These are phyloP conservation scores for Raffaelea arxii DNA, from an alignment of 2,329 filamentous ascomycete genomes.

Conservation along the genomic window DNA sequence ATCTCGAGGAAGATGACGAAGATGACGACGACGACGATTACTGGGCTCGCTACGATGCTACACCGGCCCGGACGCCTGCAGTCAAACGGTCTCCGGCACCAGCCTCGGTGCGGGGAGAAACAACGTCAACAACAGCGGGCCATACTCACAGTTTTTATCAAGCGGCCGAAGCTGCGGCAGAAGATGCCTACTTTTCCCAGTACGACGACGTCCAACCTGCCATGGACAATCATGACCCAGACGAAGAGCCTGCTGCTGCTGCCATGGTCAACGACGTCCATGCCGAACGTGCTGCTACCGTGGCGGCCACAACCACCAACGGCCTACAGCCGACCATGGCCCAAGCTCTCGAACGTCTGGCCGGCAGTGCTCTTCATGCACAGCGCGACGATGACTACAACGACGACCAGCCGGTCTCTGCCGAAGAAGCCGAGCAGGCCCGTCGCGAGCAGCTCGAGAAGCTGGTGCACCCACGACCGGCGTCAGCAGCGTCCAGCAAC, in stretches of 20 bases:
- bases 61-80: conserved; percentile 55
- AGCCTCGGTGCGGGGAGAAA: conserved; percentile 10
- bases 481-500: conserved; percentile 47
- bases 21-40: conserved; percentile 69
- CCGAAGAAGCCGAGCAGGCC: conserved; percentile 22
- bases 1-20: conserved; percentile 27
- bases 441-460: conserved; percentile 26
- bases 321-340: conserved; percentile 8
- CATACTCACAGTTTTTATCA: conserved; percentile 14
- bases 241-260: too few species aligned
- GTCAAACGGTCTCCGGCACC: conserved; percentile 55
- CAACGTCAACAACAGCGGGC: conserved; percentile 20
- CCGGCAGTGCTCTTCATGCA: conserved; percentile 24
- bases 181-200: conserved; percentile 66
- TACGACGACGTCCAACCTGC: conserved; percentile 73
- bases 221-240: conserved; percentile 73
- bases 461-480: conserved; percentile 47
- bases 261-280: too few species aligned
- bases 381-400: conserved; percentile 36
- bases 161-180: conserved; percentile 40
- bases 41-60: conserved; percentile 70
- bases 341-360: conserved; percentile 15
- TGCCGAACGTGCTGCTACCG: conserved; percentile 22
- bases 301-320: conserved; percentile 18
- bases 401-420: conserved; percentile 13